Base-by-base conservation (phyloP, 192 early-diverging fungal genomes). In the Kappamyces sp. region DNA sequence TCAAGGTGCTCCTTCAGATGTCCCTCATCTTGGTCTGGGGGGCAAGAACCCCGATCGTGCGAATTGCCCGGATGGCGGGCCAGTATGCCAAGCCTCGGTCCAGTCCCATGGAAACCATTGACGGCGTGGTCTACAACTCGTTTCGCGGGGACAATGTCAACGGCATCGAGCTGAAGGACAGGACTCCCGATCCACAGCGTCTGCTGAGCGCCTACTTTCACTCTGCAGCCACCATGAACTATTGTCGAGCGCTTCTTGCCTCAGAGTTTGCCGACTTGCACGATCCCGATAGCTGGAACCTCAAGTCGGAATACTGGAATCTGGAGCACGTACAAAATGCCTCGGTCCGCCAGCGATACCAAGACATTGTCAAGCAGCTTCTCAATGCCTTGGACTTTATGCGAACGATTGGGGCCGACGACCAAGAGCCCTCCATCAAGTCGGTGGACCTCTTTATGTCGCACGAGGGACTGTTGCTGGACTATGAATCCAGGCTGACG, bases 71-170 rank as follows among this genome's bases (percentile, higher is more conserved):
- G 57, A 97, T 99, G 92, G 94, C 90, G 13, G 96, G 95, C 2
- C 93, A 98, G 74, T 98, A 98, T 73, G 95, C 95, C 47, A 98
- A 98, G 78, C 95, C 95, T 9, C 84, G 95, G 50, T 93, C 90
- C 40, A 92, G 85, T 68, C 86, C 92, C 1, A 91, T 78, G 39
- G 96, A 99, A 65, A 86, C 84, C 54, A 73, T 90, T 40, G 75
- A 92, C 64, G 95, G 93, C 51, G 73, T 81, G 49, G 80, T 87
- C 57, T 88, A 94, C 61, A 62, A 77, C 49, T 89, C 93, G 38
- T 99, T 89, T 81, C 85, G 96, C 51, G 96, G 96, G 51, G 96
- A 97, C 77, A 97, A 96, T 74, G 90, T 99, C 49, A 99, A 99
- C 76, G 92, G 96, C 51, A 93, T 86, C 61, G 90, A 90, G 47